Base-by-base conservation (phyloP, 306 rosid species). In the Cucurbita pepo region DNA sequence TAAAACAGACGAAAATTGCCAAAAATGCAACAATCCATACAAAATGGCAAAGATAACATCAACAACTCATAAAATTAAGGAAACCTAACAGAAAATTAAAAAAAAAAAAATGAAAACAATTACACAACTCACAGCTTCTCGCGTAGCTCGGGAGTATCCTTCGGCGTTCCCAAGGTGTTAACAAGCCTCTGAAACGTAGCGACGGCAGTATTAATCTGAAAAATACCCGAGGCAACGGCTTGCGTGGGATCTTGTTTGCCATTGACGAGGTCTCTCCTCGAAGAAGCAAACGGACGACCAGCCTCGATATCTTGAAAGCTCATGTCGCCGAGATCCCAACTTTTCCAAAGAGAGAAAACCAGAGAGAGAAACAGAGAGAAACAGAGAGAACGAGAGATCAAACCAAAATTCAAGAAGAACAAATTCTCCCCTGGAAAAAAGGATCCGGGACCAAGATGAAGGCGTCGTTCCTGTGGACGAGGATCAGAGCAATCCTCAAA, bases 151-250 rank as follows among this genome's bases (percentile, higher is more conserved):
- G 90, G 94, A 44, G 98, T 93, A 81, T 93, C 98, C 74, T 90
- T 93, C 0, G 98, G 98, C 72, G 98, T 93, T n/a, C 98, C 98
- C 70, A 93, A 86, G 80, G 98, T 90, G 81, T 93, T 90, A 75
- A 93, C 98, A 64, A 87, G 98, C 73, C 98, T 82, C 83, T 93
- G 98, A 67, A 93, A 93, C 48, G 98, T 90, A 64, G 93, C 85
- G 14, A 93, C 97, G n/a, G 96, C 94, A 47, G 98, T 93, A 79
- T 87, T 93, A 90, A 93, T 93, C 97, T 93, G 98, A 77, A 93
- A 93, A n/a, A 93, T 78, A 53, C 98, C 98, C 8, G 98, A 81
- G 30, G 98, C 97, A 37, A 93, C 94, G 69, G 97, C 98, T 43
- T 93, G 98, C 18, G 96, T 93, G 9, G 98, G 91, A 77, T 92